Base-by-base conservation (phyloP, 371 early-diverging fungal species). In the Mortierella sp. region DNA sequence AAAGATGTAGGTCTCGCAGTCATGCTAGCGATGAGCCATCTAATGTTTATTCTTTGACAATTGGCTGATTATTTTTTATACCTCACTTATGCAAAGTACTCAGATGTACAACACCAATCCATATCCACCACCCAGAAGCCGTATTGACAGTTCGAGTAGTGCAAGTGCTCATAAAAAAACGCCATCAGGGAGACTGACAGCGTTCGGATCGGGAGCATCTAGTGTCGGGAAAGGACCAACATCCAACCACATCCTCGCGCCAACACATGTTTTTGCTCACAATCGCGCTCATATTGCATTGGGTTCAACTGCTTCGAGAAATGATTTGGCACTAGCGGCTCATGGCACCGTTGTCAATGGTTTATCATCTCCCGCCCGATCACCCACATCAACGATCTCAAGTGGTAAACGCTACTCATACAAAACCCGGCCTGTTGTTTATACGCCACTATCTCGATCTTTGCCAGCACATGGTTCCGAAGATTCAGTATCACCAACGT, bases 51-150 rank as follows among this genome's bases (percentile, higher is more conserved):
- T n/a, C 5, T 47, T 31, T 56, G 26, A 9, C 7, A 35, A 45
- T 3, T 17, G 10, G 37, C 43, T 64, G 55, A 64, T 32, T 19
- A 19, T 28, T 56, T 26, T 28, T 23, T 12, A 28, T 12, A 26
- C 29, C 15, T 59, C 22, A 5, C 17, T 23, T 53, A 9, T 53
- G 13, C n/a, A 56, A 59, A 80, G 81, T 9, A 61, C 75, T 2
- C 81, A 80, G 61, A 80, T 80, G 75, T 80, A 71, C 60, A 63
- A 54, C 3, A 80, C 51, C 32, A 64, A 26, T 34, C 81, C 75
- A 61, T 80, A 70, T 51, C 75, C 71, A 28, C 65, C 67, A 4
- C 66, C 65, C 3, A 34, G 61, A 51, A 70, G 32, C 26, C 58
- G 63, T 51, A 23, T 53, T 9, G 29, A 19, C 51, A 58, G 47